Conservation (phyloP, 176 grass and related monocot species). For the Oryza longistaminata region DNA sequence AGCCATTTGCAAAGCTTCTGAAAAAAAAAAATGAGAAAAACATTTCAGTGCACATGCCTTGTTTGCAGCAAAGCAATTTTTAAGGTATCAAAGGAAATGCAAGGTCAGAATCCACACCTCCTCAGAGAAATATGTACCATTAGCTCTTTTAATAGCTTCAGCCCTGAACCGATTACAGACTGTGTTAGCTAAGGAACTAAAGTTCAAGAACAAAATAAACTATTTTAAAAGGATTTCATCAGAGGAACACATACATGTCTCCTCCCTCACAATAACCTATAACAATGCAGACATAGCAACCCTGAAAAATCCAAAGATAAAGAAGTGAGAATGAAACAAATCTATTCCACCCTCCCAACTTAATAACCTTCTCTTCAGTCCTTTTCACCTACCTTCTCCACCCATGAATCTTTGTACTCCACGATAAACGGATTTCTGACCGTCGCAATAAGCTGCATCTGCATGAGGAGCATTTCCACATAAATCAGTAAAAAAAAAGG, state of each 20-base stretch:
- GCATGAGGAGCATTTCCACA: conserved; percentile 35
- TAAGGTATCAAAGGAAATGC: conserved; percentile 4
- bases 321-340: conserved; percentile 32
- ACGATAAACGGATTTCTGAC: conserved; percentile 96
- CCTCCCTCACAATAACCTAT: conserved; percentile 96
- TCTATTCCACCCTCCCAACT: neutral
- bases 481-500: conserved; percentile 13
- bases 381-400: conserved; percentile 71
- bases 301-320: conserved; percentile 62
- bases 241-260: conserved; percentile 84
- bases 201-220: conserved; percentile 19
- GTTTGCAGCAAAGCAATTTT: conserved; percentile 4
- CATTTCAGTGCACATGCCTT: neutral
- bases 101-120: conserved; percentile 53
- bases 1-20: conserved; percentile 97
- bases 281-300: conserved; percentile 96
- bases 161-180: conserved; percentile 53
- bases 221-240: neutral
- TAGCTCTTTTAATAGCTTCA: conserved; percentile 87
- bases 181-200: conserved; percentile 26
- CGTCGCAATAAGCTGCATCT: conserved; percentile 98
- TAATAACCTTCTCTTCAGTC: neutral
- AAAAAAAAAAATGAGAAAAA: conserved; percentile 33
- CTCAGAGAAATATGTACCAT: conserved; percentile 74
- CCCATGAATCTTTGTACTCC: conserved; percentile 98